These are phyloP conservation scores for Smittium culicis DNA, from an alignment of 371 early-diverging fungal species.

Conservation along the genomic window DNA sequence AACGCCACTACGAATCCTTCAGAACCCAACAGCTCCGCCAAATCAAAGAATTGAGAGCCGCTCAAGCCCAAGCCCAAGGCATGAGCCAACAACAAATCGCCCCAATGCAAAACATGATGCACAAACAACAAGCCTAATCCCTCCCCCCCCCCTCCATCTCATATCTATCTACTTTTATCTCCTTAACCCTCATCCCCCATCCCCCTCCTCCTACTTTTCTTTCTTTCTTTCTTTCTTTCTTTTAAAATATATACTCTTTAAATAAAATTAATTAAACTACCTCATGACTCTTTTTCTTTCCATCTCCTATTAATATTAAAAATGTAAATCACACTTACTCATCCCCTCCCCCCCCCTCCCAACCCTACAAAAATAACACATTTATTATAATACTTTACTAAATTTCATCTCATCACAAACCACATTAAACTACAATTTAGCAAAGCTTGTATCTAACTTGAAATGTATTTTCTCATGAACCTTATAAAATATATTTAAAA, in stretches of 20 bases:
- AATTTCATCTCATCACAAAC: too few relatives aligned
- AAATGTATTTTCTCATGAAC: too few relatives aligned
- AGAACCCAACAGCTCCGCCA: conserved; percentile 41
- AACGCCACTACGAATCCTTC: conserved; percentile 84
- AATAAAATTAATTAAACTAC: too few relatives aligned
- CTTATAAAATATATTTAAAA: too few relatives aligned
- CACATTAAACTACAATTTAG: too few relatives aligned
- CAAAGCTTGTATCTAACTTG: too few relatives aligned
- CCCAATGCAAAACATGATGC: conserved; percentile 15
- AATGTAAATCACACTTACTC: too few relatives aligned
- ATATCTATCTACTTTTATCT: neutral
- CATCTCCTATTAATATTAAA: too few relatives aligned
- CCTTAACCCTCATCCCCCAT: neutral
- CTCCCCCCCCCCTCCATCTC: neutral
- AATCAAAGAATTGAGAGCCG: conserved; percentile 33
- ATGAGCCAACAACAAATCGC: conserved; percentile 10
- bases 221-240: neutral
- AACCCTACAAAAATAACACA: too few relatives aligned
- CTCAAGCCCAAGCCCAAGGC: conserved; percentile 28
- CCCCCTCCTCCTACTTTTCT: neutral
- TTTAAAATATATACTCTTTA: neutral
- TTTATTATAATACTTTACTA: too few relatives aligned
- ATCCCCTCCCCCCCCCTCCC: too few relatives aligned
- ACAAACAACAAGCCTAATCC: conserved; percentile 21
- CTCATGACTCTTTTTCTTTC: too few relatives aligned